phyloP scores from a whole-genome alignment of 2,329 filamentous ascomycete species.

The Albophoma yamanashiensis region DNA sequence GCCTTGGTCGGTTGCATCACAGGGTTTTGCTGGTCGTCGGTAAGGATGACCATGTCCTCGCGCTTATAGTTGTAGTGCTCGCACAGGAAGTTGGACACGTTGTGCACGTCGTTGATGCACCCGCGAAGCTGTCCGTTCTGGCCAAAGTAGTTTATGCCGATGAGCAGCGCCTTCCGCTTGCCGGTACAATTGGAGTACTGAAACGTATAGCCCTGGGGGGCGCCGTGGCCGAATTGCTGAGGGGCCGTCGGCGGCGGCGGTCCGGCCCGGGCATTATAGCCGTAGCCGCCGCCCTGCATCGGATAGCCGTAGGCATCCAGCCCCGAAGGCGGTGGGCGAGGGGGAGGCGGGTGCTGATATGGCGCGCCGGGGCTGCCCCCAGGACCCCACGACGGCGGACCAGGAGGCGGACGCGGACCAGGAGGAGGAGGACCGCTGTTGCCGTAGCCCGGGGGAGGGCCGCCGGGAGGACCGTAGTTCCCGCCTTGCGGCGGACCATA shows the following conservation, averaged over 20 bases:
- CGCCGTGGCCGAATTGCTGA: constrained; percentile 56
- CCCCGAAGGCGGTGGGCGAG: constrained; percentile 28
- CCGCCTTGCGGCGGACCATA: constrained; percentile 11
- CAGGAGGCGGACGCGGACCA: constrained; percentile 6
- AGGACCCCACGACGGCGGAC: constrained; percentile 8
- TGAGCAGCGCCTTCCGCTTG: constrained; percentile 61
- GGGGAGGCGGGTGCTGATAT: constrained; percentile 16
- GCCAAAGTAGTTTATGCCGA: constrained; percentile 74
- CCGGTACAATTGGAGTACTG: constrained; percentile 69
- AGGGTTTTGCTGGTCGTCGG: constrained; percentile 61
- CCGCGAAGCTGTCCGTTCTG: constrained; percentile 61
- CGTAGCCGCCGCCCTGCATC: constrained; percentile 15
- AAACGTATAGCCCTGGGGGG: constrained; percentile 58
- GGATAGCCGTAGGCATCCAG: constrained; percentile 38
- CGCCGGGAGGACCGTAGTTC: constrained; percentile 10
- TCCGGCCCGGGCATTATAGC: constrained; percentile 16
- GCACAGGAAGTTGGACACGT: constrained; percentile 61
- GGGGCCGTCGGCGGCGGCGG: constrained; percentile 36
- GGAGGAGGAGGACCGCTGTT: constrained; percentile 13
- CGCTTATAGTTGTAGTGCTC: constrained; percentile 59
- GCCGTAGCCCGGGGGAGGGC: constrained; percentile 8
- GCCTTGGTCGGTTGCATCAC: constrained; percentile 63
- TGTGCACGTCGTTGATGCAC: constrained; percentile 74
- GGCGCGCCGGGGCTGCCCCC: constrained; percentile 4
- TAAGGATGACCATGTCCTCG: constrained; percentile 72